Base-by-base conservation (phyloP, 768 basidiomycete species). In the Mycena epipterygia region DNA sequence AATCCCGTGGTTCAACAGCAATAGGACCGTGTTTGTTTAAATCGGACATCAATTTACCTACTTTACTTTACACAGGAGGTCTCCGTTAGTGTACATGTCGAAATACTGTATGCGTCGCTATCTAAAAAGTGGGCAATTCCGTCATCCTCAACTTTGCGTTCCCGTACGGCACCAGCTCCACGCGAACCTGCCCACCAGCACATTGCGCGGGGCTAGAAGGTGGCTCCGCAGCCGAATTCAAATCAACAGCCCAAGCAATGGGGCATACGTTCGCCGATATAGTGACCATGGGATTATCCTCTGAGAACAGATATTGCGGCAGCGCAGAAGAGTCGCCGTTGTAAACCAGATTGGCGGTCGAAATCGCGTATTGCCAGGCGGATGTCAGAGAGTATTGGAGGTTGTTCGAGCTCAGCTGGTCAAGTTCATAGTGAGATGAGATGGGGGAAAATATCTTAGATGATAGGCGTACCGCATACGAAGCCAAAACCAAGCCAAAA, bases 131-230 rank as follows among this genome's bases (percentile, higher is more conserved):
- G 8, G 64, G 64, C 29, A 71, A n/a, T 53, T 71, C 70, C 16
- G 70, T 67, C 51, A 71, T 67, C 32, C 70, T 62, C 42, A 71
- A 19, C 27, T 71, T 71, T 19, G 70, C 70, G 46, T 66, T 67
- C 8, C 64, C 64, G 37, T 71, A 71, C 19, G 70, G 70, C 37
- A 71, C 70, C 51, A 71, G 46, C 33, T 63, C 62, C 46, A 71
- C 70, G 25, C 33, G 16, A 39, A 55, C 17, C 30, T 67, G 70
- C 17, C 17, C 30, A 19, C 70, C 70, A n/a, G 64, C 63, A 58
- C 70, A 71, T 4, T n/a, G 8, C n/a, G 70, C 70, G 5, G 70
- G 70, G 33, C 70, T 71, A 7, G 19, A 39, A 8, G 70, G 70
- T 14, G 65, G 70, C 17, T 41, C 37, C 11, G 27, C 64, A 14